Conservation (phyloP, 345 rosid species). For the Populus pruinosa region DNA sequence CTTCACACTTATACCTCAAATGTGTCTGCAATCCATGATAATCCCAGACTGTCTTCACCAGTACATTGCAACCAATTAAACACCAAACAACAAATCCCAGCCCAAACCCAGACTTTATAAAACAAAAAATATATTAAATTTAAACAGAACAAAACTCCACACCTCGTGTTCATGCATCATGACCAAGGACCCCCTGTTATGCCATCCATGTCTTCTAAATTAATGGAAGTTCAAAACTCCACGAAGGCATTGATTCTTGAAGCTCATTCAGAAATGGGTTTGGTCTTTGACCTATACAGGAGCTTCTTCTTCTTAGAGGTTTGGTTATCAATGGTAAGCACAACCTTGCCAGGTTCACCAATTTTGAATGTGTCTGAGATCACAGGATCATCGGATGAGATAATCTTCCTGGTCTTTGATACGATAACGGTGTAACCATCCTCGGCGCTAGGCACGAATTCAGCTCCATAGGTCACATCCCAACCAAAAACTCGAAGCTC, state of each 20-base stretch:
- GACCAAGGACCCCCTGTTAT: background rate
- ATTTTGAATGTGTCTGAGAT: constrained; percentile 35
- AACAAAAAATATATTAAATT: background rate
- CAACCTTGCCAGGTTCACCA: constrained; percentile 43
- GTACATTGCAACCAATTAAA: constrained; percentile 1
- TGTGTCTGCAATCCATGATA: background rate
- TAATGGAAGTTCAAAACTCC: background rate
- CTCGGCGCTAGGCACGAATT: constrained; percentile 37
- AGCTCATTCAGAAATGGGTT: constrained; percentile 25
- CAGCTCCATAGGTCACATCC: constrained; percentile 52
- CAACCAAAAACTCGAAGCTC: constrained; percentile 49
- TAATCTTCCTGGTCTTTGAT: constrained; percentile 38
- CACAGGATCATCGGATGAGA: constrained; percentile 28
- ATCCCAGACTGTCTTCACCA: background rate
- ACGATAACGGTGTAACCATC: constrained; percentile 44
- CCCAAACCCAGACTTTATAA: constrained; percentile 1
- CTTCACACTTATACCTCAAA: constrained; percentile 3
- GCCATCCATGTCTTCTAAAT: constrained; percentile 1
- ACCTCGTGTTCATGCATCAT: background rate
- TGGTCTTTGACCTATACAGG: constrained; percentile 47
- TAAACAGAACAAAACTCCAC: background rate
- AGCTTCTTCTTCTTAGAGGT: constrained; percentile 50
- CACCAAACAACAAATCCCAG: background rate
- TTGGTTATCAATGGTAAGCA: constrained; percentile 40
- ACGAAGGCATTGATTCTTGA: background rate